Base-by-base conservation (phyloP, 768 basidiomycete genomes). In the Tylopilus cervinicoccineus region DNA sequence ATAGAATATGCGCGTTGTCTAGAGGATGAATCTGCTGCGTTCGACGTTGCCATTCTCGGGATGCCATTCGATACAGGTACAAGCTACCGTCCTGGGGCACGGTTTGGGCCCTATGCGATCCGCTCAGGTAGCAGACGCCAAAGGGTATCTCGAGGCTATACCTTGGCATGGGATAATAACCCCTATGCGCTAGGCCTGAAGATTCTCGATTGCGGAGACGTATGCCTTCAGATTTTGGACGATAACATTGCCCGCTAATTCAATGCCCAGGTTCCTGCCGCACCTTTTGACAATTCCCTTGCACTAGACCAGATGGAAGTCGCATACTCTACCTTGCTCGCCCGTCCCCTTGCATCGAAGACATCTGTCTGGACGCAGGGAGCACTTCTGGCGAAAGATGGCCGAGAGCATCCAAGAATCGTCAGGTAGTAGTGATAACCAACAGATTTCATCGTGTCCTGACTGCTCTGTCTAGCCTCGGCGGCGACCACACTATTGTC, bases 401-500 rank as follows among this genome's bases (percentile, higher is more conserved):
- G 81, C 2, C 64, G 68, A 38, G 76, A 78, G 47, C 86, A 87
- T 61, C 92, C 93, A 0, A 76, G 85, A 32, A 83, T 95, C 38
- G 66, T 93, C 51, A 85, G 85, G 68, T 72, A 48, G 40, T 53
- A 14, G 10, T 2, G 46, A 4, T n/a, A 2, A 14, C 28, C n/a
- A 6, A 17, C 7, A 28, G 4, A 23, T 34, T 31, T 16, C 11
- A 26, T 13, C 26, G 10, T 10, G 10, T 28, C 14, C 51, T 51
- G 45, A 47, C 31, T 10, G 16, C 2, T 29, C 38, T 29, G 6
- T 34, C 38, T 42, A 66, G 65, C 46, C 72, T 89, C 24, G 93
- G 93, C 22, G 92, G 92, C 6, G 92, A 93, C 59, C 92, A 93
- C 64, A 90, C 90, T 13, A 87, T 93, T 53, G 90, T 85, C 8